Evolutionary conservation across 1,139 yeast species (phyloP).

Genomic region (Saccharomycopsis crataegensis): DNA sequence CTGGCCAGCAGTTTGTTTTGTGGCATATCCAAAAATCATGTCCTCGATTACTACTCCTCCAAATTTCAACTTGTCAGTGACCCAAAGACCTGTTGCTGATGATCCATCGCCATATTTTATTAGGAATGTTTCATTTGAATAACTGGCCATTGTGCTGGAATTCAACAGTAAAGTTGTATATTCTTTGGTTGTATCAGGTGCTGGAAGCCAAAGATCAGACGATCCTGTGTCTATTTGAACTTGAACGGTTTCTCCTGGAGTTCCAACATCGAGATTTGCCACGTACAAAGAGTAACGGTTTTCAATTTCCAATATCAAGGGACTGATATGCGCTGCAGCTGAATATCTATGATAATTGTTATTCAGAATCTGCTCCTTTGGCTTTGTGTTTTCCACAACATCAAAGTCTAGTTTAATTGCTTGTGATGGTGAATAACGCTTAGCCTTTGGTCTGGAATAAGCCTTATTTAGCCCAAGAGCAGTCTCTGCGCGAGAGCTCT

Average conservation of each 20-base stretch:
- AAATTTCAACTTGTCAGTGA: conserved; percentile 43
- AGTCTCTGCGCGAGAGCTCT: too few species aligned
- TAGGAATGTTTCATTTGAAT: conserved; percentile 27
- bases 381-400: not conserved
- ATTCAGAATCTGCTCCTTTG: not conserved
- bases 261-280: conserved; percentile 42
- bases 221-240: conserved; percentile 63
- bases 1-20: conserved; percentile 34
- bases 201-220: conserved; percentile 54
- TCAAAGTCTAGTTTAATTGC: not conserved
- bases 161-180: not conserved
- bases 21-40: conserved; percentile 13
- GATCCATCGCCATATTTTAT: conserved; percentile 31
- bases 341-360: not conserved
- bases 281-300: conserved; percentile 23
- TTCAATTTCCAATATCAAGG: conserved; percentile 11
- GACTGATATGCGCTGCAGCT: not conserved
- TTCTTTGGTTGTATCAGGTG: not conserved
- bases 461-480: too few species aligned
- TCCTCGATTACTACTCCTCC: conserved; percentile 5
- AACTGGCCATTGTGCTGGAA: not conserved
- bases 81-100: conserved; percentile 62
- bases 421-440: not conserved
- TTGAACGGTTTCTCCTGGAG: conserved; percentile 40
- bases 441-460: too few species aligned